Base-by-base conservation (phyloP, 768 basidiomycete genomes). In the Auricularia auricula-judae region DNA sequence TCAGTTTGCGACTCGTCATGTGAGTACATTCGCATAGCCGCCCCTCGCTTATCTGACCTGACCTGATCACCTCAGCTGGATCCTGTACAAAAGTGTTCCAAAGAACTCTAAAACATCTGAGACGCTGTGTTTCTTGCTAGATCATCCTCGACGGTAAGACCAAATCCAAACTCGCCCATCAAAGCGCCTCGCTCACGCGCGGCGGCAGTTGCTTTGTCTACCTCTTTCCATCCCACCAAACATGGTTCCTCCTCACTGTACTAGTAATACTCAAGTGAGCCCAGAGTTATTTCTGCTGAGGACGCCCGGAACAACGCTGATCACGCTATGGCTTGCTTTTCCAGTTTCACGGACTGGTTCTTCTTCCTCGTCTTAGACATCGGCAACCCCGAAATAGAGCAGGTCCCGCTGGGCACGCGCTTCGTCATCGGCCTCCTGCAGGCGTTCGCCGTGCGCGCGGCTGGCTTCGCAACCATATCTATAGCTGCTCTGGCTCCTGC, bases 171-270 rank as follows among this genome's bases (percentile, higher is more conserved):
- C 69, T 71, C 53, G 53, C 53, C 10, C 53, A 18, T 63, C 67
- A 4, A 18, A 63, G 34, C 34, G 16, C 11, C 54, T 44, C 21
- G 23, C 43, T 47, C 36, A 58, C 63, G 5, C 29, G 23, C 43
- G 16, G 23, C 5, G 36, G 62, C 43, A 72, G 91, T 67, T 96
- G 93, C 74, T 95, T 89, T 71, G 84, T 93, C 11, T 91, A 93
- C 72, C 81, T 96, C 8, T 96, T 96, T 69, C 93, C 93, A 0
- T 86, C 92, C 0, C 91, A 94, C 70, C 94, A 97, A 71, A 97
- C 94, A 3, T 93, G 93, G 91, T 90, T 96, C 68, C 82, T 97
- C 4, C 66, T 92, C 1, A 81, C 83, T 1, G 73, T 95, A 29
- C 79, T 97, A 29, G 43, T 89, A 3, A 67, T 77, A 0, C 76